Evolutionary conservation across 345 rosid species (phyloP), one percentile per base, ranked within the genome.

Genomic region (Camelina sativa): DNA sequence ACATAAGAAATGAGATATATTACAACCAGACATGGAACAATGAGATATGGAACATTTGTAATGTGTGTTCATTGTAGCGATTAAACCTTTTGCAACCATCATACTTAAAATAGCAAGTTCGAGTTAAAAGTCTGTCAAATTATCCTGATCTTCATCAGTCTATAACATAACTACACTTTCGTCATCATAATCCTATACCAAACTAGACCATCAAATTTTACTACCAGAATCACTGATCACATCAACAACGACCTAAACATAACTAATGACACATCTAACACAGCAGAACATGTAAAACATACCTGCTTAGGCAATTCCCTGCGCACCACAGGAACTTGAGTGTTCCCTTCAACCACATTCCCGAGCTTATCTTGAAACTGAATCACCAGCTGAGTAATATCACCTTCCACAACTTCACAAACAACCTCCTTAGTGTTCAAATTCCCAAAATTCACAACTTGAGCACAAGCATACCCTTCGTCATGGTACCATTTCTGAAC

Each of bases 331-430:
- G 95, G 80, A 67, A 83, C 74, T 71, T 88, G 87, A 7, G 97
- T 94, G 65, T 94, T 90, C 35, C 98, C 98, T 81, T 94, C 98
- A 61, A 91, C 92, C 4, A 90, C 88, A 87, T 91, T 91, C 19
- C 97, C 98, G 63, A 94, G 88, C 87, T 94, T 94, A 80, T 94
- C 98, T 74, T 84, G 95, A 80, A 85, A 94, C 83, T 91, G 97
- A 30, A 94, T 82, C 30, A 80, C 79, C 51, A 91, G 61, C 86
- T 90, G 96, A 8, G 98, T 91, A 16, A 94, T 80, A 73, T 94
- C 98, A 57, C 98, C 97, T 89, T 94, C 98, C 70, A 91, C 96
- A 67, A 92, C 96, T 85, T 95, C 98, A 82, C 99, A 96, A 47
- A 96, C 99, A 52, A 96, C 97, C 80, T 92, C 99, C 64, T 84